Evolutionary conservation across 306 rosid genomes (phyloP).

Genomic region (Vicia sativa): DNA sequence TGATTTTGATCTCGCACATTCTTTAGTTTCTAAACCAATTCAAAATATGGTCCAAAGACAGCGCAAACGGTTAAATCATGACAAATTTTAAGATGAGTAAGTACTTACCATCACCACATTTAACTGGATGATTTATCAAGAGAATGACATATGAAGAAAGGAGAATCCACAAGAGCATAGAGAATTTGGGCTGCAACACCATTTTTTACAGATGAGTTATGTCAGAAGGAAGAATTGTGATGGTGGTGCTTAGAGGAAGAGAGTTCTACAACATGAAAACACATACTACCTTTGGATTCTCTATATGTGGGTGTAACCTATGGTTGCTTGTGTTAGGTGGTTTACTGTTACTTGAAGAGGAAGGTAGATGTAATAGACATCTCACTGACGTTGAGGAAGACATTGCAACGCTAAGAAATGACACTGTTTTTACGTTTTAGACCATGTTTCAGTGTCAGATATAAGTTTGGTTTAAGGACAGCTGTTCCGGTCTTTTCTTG

Average conservation of each 20-base stretch:
- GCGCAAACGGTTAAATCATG: slow-evolving; percentile 4
- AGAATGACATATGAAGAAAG: slow-evolving; percentile 47
- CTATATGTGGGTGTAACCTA: slow-evolving; percentile 25
- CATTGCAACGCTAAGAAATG: slow-evolving; percentile 41
- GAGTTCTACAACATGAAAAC: too few species aligned
- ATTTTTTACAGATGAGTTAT: slow-evolving; percentile 19
- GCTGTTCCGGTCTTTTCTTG: slow-evolving; percentile 34
- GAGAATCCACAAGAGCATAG: slow-evolving; percentile 44
- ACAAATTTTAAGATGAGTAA: slow-evolving; percentile 17
- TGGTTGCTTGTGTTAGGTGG: slow-evolving; percentile 26
- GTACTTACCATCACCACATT: slow-evolving; percentile 58
- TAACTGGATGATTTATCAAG: slow-evolving; percentile 48
- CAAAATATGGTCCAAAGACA: background rate
- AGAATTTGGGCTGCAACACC: slow-evolving; percentile 49
- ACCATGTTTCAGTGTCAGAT: slow-evolving; percentile 33
- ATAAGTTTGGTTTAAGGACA: slow-evolving; percentile 4
- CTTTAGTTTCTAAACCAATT: background rate
- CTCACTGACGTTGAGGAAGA: slow-evolving; percentile 37
- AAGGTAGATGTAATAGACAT: slow-evolving; percentile 40
- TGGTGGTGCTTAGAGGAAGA: background rate
- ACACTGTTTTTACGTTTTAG: slow-evolving; percentile 18
- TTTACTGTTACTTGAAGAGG: slow-evolving; percentile 41
- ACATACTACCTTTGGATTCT: slow-evolving; percentile 15
- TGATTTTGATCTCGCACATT: slow-evolving; percentile 11
- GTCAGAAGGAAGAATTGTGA: slow-evolving; percentile 1